A percentile compares a stretch with the other conserved stretches of the same genome.
These are phyloP conservation scores for Corynespora cassiicola DNA, from an alignment of 2,329 filamentous ascomycete genomes.

Conservation along the genomic window DNA sequence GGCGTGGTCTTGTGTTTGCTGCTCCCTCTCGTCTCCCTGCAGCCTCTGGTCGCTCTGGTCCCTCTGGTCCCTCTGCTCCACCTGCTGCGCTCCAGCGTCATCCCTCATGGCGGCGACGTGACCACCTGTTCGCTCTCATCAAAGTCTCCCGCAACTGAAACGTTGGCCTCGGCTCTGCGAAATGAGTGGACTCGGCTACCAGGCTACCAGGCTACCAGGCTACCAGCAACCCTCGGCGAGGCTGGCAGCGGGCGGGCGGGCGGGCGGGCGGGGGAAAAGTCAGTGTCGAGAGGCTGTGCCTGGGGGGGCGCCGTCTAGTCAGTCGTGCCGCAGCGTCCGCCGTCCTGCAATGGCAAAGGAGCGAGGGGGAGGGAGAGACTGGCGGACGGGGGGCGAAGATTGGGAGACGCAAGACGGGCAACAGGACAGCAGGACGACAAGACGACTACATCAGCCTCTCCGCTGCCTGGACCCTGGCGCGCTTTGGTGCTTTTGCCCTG, in stretches of 20 bases:
- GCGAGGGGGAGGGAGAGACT: constrained; percentile 1
- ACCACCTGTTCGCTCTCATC: constrained; percentile 37
- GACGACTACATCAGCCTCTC: too few relatives aligned
- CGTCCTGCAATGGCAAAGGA: too few relatives aligned
- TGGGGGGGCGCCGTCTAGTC: too few relatives aligned
- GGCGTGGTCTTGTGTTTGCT: constrained; percentile 3
- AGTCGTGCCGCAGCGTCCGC: too few relatives aligned
- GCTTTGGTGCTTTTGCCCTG: not conserved
- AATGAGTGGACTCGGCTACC: constrained; percentile 32
- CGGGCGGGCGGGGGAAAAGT: too few relatives aligned
- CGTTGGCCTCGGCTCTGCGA: constrained; percentile 28
- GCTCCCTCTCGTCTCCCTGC: constrained; percentile 5
- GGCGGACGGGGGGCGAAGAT: not conserved
- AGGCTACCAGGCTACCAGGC: constrained; percentile 1
- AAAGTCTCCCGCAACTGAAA: constrained; percentile 30
- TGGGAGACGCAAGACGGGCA: not conserved
- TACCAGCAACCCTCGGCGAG: too few relatives aligned
- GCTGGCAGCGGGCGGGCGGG: too few relatives aligned
- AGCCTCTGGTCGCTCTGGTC: constrained; percentile 4
- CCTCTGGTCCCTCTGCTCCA: constrained; percentile 7
- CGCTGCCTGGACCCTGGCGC: too few relatives aligned
- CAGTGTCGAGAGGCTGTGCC: too few relatives aligned
- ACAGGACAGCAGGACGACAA: too few relatives aligned
- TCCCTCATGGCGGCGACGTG: constrained; percentile 39
- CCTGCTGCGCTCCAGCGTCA: constrained; percentile 24